These are phyloP conservation scores for Fusarium concolor DNA, from an alignment of 2,329 filamentous ascomycete species.

Conservation along the genomic window DNA sequence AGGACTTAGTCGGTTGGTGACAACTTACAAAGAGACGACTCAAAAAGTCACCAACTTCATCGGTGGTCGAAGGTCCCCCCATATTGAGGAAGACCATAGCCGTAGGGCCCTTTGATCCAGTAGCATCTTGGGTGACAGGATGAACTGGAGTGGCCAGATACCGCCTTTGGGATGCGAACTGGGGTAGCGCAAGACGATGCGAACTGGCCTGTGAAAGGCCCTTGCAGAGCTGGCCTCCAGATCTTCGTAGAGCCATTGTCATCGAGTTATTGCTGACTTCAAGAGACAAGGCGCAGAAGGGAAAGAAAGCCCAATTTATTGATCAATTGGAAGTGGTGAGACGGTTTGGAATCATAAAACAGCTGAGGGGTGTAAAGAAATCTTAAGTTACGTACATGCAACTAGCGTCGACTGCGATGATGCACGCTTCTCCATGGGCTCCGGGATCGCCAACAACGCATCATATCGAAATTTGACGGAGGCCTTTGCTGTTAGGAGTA, in stretches of 20 bases:
- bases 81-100: conserved; percentile 99
- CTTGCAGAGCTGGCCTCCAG: conserved; percentile 48
- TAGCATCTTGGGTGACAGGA: conserved; percentile 82
- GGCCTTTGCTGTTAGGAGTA: conserved; percentile 12
- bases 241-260: conserved; percentile 50
- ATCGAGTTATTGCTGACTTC: neutral
- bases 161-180: conserved; percentile 49
- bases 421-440: conserved; percentile 41
- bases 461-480: conserved; percentile 38
- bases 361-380: conserved; percentile 37
- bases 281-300: neutral
- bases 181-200: conserved; percentile 47
- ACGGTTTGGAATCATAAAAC: conserved; percentile 32
- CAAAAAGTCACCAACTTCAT: conserved; percentile 90
- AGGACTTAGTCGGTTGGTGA: neutral
- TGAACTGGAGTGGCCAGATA: conserved; percentile 64
- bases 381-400: conserved; percentile 28
- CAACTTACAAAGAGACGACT: conserved; percentile 87
- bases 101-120: conserved; percentile 81
- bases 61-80: conserved; percentile 90
- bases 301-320: neutral
- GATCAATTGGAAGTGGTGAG: conserved; percentile 32
- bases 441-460: conserved; percentile 41
- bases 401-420: conserved; percentile 43
- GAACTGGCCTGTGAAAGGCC: conserved; percentile 43